Conservation (phyloP, 78 protist species). For the Dictyostelium discoideum region DNA sequence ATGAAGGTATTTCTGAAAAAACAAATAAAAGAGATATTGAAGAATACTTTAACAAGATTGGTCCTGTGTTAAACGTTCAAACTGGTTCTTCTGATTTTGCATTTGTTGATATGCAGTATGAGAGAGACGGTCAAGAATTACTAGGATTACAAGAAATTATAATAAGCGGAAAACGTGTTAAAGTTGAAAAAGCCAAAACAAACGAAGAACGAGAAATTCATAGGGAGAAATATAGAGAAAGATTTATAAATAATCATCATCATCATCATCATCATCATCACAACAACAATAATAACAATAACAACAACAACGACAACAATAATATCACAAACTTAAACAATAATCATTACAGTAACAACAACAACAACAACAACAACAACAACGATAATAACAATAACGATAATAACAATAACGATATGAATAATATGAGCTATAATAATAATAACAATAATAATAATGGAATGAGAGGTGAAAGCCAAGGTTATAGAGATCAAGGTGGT, state of each 20-base stretch:
- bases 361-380: no score
- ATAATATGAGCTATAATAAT: neutral
- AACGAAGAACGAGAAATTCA: neutral
- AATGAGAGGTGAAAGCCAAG: slow-evolving; percentile 7
- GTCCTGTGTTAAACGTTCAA: slow-evolving; percentile 43
- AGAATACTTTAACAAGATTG: slow-evolving; percentile 53
- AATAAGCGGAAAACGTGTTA: slow-evolving; percentile 16
- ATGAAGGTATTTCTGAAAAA: slow-evolving; percentile 58
- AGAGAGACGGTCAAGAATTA: slow-evolving; percentile 36
- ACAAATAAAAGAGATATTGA: slow-evolving; percentile 55
- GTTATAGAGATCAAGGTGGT: neutral
- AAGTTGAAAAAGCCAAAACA: neutral
- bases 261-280: neutral
- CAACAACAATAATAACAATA: neutral
- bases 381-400: no score
- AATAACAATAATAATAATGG: neutral
- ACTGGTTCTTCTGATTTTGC: slow-evolving; percentile 49
- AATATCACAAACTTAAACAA: neutral
- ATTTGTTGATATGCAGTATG: slow-evolving; percentile 64
- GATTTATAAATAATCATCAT: neutral
- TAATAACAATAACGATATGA: neutral
- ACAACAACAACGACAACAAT: no score
- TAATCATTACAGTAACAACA: neutral
- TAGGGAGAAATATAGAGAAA: neutral
- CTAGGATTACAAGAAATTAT: slow-evolving; percentile 5